Evolutionary conservation across 495 filamentous ascomycete genomes (phyloP).

Genomic region (Daldinia bambusicola): DNA sequence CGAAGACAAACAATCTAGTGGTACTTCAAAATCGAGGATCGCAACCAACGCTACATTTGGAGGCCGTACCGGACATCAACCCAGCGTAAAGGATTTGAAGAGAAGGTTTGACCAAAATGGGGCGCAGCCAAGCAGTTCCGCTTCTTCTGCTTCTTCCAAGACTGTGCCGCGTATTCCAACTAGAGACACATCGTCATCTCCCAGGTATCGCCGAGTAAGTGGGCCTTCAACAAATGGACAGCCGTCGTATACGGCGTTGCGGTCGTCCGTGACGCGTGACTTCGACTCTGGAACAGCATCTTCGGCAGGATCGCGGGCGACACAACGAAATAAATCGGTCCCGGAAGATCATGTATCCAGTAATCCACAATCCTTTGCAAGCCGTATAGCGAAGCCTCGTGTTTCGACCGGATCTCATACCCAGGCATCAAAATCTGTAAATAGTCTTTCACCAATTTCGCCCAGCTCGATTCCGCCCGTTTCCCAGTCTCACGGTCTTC

Average conservation of each 20-base stretch:
- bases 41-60: slow-evolving; percentile 41
- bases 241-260: slow-evolving; percentile 50
- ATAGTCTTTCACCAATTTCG: slow-evolving; percentile 51
- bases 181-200: slow-evolving; percentile 47
- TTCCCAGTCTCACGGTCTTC: slow-evolving; percentile 48
- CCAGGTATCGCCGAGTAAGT: slow-evolving; percentile 42
- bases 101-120: slow-evolving; percentile 63
- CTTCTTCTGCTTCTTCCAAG: slow-evolving; percentile 49
- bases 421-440: slow-evolving; percentile 59
- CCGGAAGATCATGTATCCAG: slow-evolving; percentile 57
- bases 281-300: slow-evolving; percentile 44
- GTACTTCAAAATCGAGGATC: slow-evolving; percentile 47
- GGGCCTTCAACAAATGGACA: slow-evolving; percentile 47
- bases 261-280: slow-evolving; percentile 51
- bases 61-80: slow-evolving; percentile 46
- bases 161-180: slow-evolving; percentile 45
- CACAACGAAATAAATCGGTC: slow-evolving; percentile 54
- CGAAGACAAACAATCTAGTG: slow-evolving; percentile 50
- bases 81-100: slow-evolving; percentile 66
- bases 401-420: slow-evolving; percentile 50
- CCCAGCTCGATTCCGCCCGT: slow-evolving; percentile 40
- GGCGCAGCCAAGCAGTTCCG: slow-evolving; percentile 37
- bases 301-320: slow-evolving; percentile 44
- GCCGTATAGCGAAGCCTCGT: slow-evolving; percentile 60
- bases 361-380: slow-evolving; percentile 64